Evolutionary conservation across 2,329 filamentous ascomycete species (phyloP), one percentile per base, ranked within the genome.

Genomic region (Cercospora beticola): DNA sequence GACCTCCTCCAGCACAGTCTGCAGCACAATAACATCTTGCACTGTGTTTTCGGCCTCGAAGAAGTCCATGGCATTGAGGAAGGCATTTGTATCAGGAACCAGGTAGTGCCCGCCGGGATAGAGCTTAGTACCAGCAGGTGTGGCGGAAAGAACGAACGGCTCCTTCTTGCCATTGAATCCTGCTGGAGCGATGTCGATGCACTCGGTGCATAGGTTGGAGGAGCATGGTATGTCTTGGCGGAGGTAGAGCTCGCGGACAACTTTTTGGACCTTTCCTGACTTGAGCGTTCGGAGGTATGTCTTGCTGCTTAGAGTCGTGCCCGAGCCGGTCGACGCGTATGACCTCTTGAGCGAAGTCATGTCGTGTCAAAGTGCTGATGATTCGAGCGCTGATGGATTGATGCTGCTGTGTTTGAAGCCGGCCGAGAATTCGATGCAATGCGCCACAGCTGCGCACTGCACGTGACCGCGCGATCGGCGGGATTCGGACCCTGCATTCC

Each of bases 171-270:
- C 90, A 74, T 88, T 87, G 30, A 94, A 93, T 83, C 95, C 92
- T 72, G 88, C 86, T 0, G 93, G 94, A 1, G 93, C 92, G 28
- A 79, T 74, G 58, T 88, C 85, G 56, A 92, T 85, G 80, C 95
- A 99, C 76, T 81, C 82, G 70, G 86, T 86, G 83, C 95, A 99
- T 56, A 99, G 84, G 80, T 90, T 91, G 28, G 94, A 98, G 36
- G 94, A 97, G 83, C 95, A 99, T 61, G 95, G 94, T 77, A 99
- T 98, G 80, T 99, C 95, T 82, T 94, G 92, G 80, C 95, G 89
- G 70, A 99, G 86, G 81, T 99, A 99, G 71, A 98, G 87, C 84
- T 99, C 95, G 76, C 94, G 89, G 73, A 99, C 95, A 77, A 99
- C 96, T 86, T 99, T 99, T 81, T 98, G 95, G 69, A 98, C 94